phyloP scores from a whole-genome alignment of 257 asterid genomes.

The Nicotiana knightiana region DNA sequence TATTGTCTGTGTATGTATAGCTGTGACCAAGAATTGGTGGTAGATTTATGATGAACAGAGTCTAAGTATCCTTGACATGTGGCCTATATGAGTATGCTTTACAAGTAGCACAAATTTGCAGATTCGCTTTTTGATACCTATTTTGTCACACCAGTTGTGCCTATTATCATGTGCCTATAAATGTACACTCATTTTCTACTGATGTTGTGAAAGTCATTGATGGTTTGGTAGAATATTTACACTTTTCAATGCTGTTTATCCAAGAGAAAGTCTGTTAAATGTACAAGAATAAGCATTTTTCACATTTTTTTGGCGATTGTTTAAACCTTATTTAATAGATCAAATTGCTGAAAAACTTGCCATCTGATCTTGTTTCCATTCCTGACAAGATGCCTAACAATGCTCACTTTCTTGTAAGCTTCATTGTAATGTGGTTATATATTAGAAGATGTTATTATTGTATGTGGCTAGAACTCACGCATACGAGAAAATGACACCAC shows the following conservation, averaged over 20 bases:
- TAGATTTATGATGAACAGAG: not conserved
- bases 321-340: not conserved
- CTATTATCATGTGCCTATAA: not conserved
- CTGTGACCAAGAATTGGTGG: not conserved
- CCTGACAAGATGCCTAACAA: not conserved
- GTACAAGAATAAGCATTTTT: not conserved
- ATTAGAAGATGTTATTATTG: not conserved
- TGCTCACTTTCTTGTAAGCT: constrained; percentile 5
- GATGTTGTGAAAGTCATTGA: not conserved
- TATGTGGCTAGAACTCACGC: not conserved
- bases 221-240: not conserved
- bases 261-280: not conserved
- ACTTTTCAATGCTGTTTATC: not conserved
- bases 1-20: not conserved
- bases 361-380: not conserved
- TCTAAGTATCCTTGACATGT: not conserved
- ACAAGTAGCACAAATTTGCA: not conserved
- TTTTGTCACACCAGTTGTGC: not conserved
- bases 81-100: not conserved
- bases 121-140: not conserved
- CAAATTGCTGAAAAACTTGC: not conserved
- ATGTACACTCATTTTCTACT: not conserved
- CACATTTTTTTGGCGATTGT: not conserved
- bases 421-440: not conserved
- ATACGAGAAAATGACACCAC: not conserved